Base-by-base conservation (phyloP, 257 asterid genomes). In the Craterostigma plantagineum region DNA sequence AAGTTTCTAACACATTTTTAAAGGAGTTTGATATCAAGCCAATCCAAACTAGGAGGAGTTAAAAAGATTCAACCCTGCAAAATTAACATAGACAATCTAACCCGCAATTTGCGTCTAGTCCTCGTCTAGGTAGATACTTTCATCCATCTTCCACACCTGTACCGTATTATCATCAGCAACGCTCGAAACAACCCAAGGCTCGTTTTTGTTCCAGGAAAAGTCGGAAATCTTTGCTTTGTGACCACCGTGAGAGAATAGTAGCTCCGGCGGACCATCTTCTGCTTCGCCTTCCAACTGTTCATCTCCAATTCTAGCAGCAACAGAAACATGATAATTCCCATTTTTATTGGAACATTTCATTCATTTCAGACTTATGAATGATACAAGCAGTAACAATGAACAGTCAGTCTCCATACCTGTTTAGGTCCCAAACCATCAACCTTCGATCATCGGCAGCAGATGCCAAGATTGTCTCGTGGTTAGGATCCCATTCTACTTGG, bases 401-500 rank as follows among this genome's bases (percentile, higher is more conserved):
- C n/a, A 23, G n/a, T n/a, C 47, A 3, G 49, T 1, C 9, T 23
- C 49, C 16, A 14, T 79, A 82, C 95, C 91, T 82, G 75, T 70
- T 77, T 16, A 90, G 69, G 62, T 83, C 98, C 98, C 98, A 90
- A 59, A 83, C 91, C 75, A 75, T 83, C 73, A 90, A 63, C 71
- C 95, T 77, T 64, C 92, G 72, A 63, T 90, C 95, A 43, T 74
- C 95, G 50, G 87, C 95, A 39, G 91, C 60, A 55, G 98, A 90
- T 16, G 98, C 95, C 57, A 90, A 60, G 61, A 90, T 68, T 0
- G 92, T 75, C 67, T 90, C 98, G 41, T 90, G 93, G 71, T 90
- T 73, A 57, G 98, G 98, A 66, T 90, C 82, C 98, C 95, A 90
- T 57, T 90, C 98, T 35, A 90, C 95, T 66, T 90, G 95, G 81